Evolutionary conservation across 257 asterid species (phyloP).

Genomic region (Pogostemon cablin): DNA sequence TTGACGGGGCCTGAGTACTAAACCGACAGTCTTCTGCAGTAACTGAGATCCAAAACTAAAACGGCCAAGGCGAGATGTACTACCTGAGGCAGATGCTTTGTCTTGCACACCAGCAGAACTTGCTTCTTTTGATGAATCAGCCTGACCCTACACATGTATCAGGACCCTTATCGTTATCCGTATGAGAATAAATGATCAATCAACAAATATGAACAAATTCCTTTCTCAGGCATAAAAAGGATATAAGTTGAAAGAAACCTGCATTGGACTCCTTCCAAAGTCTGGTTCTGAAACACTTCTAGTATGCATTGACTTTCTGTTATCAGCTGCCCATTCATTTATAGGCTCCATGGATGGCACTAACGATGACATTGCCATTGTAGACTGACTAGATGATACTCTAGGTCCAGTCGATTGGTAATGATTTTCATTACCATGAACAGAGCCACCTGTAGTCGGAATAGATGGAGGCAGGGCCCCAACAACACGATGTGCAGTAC

Average conservation of each 20-base stretch:
- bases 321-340: slow-evolving; percentile 63
- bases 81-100: slow-evolving; percentile 53
- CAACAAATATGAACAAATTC: slow-evolving; percentile 20
- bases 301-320: slow-evolving; percentile 62
- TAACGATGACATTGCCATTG: slow-evolving; percentile 93
- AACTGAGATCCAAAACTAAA: slow-evolving; percentile 64
- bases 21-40: slow-evolving; percentile 61
- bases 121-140: slow-evolving; percentile 69
- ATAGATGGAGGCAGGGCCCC: slow-evolving; percentile 74
- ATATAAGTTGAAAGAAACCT: slow-evolving; percentile 55
- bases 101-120: slow-evolving; percentile 52
- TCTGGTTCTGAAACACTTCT: slow-evolving; percentile 98
- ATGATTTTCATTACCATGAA: slow-evolving; percentile 53
- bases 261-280: slow-evolving; percentile 90
- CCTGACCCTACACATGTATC: slow-evolving; percentile 47
- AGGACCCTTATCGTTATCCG: slow-evolving; percentile 18
- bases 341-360: slow-evolving; percentile 74
- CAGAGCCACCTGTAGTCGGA: slow-evolving; percentile 50
- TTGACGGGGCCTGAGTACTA: slow-evolving; percentile 62
- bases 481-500: slow-evolving; percentile 81
- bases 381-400: slow-evolving; percentile 87
- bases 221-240: slow-evolving; percentile 14
- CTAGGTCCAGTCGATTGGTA: slow-evolving; percentile 59
- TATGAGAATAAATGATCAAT: slow-evolving; percentile 11
- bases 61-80: slow-evolving; percentile 65